Percentiles rank a stretch among this genome's conserved stretches.
Conservation (phyloP, 116 monocot genomes). For the Posidonia oceanica region DNA sequence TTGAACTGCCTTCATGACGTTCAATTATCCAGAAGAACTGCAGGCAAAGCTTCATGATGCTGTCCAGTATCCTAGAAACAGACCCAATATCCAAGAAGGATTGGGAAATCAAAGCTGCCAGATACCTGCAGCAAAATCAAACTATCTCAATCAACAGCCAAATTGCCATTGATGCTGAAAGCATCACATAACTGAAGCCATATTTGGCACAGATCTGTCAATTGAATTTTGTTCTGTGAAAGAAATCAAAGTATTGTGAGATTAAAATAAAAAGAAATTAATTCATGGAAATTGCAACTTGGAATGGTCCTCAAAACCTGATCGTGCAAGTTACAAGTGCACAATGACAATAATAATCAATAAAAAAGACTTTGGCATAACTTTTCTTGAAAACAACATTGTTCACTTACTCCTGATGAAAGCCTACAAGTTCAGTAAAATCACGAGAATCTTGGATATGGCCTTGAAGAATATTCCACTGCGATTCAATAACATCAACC, state of each 20-base stretch:
- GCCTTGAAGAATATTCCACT: slow-evolving; percentile 92
- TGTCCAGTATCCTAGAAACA: slow-evolving; percentile 89
- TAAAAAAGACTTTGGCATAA: too few relatives aligned
- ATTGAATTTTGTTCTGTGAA: too few relatives aligned
- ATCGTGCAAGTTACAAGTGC: too few relatives aligned
- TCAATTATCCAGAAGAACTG: slow-evolving; percentile 91
- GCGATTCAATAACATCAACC: slow-evolving; percentile 99
- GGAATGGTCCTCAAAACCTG: too few relatives aligned
- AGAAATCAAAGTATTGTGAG: too few relatives aligned
- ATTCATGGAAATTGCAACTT: too few relatives aligned
- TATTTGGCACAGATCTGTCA: too few relatives aligned
- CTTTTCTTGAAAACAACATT: neutral
- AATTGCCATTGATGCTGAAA: neutral
- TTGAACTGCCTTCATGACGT: slow-evolving; percentile 48
- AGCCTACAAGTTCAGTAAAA: slow-evolving; percentile 93
- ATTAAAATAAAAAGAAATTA: too few relatives aligned
- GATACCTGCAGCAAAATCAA: slow-evolving; percentile 42
- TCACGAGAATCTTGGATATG: slow-evolving; percentile 89
- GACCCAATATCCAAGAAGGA: slow-evolving; percentile 98
- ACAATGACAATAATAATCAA: too few relatives aligned
- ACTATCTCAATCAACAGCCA: neutral
- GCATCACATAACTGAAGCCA: too few relatives aligned
- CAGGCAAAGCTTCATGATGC: slow-evolving; percentile 98
- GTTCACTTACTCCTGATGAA: slow-evolving; percentile 91
- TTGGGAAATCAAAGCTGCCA: slow-evolving; percentile 87